Percentiles rank a stretch among this genome's conserved stretches.
These are phyloP conservation scores for Jaltomata sinuosa DNA, from an alignment of 257 asterid genomes.

Conservation along the genomic window DNA sequence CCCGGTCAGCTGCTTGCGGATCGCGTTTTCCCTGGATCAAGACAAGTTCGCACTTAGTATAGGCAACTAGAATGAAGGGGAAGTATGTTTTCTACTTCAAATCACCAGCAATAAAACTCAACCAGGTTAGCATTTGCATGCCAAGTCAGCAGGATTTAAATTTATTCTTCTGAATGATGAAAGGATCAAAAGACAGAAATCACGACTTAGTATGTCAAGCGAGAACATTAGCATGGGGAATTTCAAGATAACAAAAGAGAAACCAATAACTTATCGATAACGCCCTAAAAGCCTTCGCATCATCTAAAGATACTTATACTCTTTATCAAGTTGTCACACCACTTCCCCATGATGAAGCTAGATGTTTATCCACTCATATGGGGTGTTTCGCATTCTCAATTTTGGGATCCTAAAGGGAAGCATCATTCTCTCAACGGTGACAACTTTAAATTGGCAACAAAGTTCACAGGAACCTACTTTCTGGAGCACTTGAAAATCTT, in stretches of 20 bases:
- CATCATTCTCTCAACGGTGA: not conserved
- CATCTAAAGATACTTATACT: not conserved
- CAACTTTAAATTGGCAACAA: not conserved
- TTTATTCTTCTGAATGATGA: not conserved
- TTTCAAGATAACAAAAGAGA: not conserved
- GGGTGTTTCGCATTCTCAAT: not conserved
- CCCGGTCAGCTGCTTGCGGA: constrained; percentile 56
- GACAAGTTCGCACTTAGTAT: not conserved
- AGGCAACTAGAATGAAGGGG: not conserved
- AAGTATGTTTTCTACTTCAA: not conserved
- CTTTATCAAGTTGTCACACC: not conserved
- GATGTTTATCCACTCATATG: not conserved
- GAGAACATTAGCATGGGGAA: not conserved
- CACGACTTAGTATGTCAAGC: not conserved
- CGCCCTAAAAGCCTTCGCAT: not conserved
- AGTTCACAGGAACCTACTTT: not conserved
- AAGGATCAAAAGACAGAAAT: not conserved
- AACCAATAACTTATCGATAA: not conserved
- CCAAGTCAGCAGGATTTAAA: not conserved
- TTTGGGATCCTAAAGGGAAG: not conserved
- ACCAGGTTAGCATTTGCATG: not conserved
- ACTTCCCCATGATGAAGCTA: not conserved
- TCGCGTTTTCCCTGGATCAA: constrained; percentile 63
- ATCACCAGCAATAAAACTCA: not conserved
- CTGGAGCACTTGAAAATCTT: not conserved